Evolutionary conservation across 495 filamentous ascomycete genomes (phyloP).

Genomic region (Cryomyces antarcticus): DNA sequence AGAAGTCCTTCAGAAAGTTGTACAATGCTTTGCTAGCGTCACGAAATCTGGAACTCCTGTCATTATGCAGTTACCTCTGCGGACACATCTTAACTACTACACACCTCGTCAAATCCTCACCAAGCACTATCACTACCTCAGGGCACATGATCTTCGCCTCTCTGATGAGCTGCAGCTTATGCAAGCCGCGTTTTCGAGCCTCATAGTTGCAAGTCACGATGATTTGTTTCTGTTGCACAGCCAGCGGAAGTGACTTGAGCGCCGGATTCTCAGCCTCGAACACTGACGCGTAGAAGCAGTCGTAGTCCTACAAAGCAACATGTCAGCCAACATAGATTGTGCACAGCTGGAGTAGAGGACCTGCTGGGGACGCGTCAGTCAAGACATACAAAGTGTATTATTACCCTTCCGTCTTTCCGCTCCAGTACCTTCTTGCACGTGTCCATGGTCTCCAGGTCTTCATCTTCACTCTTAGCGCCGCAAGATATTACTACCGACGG

Average conservation of each 20-base stretch:
- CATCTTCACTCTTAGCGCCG: background rate
- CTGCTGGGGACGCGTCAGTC: background rate
- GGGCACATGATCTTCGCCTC: constrained; percentile 69
- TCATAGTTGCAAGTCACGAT: constrained; percentile 92
- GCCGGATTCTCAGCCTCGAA: constrained; percentile 62
- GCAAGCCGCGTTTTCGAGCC: constrained; percentile 49
- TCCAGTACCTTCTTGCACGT: constrained; percentile 6
- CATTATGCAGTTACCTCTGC: too few relatives aligned
- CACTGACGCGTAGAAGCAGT: constrained; percentile 87
- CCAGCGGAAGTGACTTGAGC: constrained; percentile 50
- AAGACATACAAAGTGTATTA: constrained; percentile 57
- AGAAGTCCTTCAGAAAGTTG: constrained; percentile 40
- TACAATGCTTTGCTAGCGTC: constrained; percentile 69
- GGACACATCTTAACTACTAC: too few relatives aligned
- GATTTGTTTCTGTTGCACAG: constrained; percentile 72
- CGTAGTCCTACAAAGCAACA: constrained; percentile 44
- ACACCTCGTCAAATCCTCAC: constrained; percentile 52
- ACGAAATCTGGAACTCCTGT: constrained; percentile 34
- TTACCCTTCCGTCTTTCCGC: constrained; percentile 44
- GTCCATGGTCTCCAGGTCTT: background rate
- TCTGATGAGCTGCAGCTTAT: constrained; percentile 63
- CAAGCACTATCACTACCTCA: constrained; percentile 64
- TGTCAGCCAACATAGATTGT: constrained; percentile 2
- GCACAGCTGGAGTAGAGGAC: background rate
- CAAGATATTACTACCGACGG: too few relatives aligned